A percentile compares a stretch with the other conserved stretches of the same genome.
Evolutionary conservation across 1,284 basidiomycete species (phyloP).

Genomic region (Ustilago crameri): DNA sequence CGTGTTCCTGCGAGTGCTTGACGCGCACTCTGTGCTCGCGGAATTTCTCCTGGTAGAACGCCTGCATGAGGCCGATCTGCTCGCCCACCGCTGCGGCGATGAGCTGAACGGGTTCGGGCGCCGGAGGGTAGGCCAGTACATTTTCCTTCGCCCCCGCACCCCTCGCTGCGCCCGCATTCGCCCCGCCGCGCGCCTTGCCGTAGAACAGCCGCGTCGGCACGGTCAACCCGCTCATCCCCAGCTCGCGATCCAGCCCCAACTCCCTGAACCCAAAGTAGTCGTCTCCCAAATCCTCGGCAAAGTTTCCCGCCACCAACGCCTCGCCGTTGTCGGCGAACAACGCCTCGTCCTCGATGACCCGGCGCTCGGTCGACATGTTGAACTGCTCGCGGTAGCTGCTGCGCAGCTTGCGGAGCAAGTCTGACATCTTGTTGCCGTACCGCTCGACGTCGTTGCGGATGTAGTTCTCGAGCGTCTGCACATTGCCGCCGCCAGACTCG

Average conservation of each 20-base stretch:
- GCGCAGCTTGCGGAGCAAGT: slow-evolving; percentile 85
- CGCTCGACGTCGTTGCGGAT: slow-evolving; percentile 88
- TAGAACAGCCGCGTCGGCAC: slow-evolving; percentile 84
- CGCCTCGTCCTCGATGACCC: slow-evolving; percentile 74
- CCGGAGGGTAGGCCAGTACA: slow-evolving; percentile 75
- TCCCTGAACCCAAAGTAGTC: slow-evolving; percentile 91
- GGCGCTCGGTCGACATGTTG: slow-evolving; percentile 72
- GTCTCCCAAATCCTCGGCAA: slow-evolving; percentile 87
- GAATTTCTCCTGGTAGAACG: slow-evolving; percentile 72
- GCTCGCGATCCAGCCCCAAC: slow-evolving; percentile 86
- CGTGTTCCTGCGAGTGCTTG: slow-evolving; percentile 19
- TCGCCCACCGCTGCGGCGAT: slow-evolving; percentile 75
- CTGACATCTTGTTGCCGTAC: slow-evolving; percentile 79
- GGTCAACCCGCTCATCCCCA: slow-evolving; percentile 80
- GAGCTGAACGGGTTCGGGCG: slow-evolving; percentile 81
- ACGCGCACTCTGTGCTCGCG: slow-evolving; percentile 27
- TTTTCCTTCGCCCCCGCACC: slow-evolving; percentile 17
- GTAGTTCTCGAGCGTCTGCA: slow-evolving; percentile 84
- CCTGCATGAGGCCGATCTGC: slow-evolving; percentile 85
- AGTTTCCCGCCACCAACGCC: slow-evolving; percentile 82
- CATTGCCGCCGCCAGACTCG: slow-evolving; percentile 81
- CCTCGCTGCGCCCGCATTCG: neutral
- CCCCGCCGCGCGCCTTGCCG: slow-evolving; percentile 70
- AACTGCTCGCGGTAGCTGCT: slow-evolving; percentile 79
- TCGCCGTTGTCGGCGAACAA: slow-evolving; percentile 83